These are phyloP conservation scores for Raphidocelis subcapitata DNA, from an alignment of 139 green algal species.

Conservation along the genomic window DNA sequence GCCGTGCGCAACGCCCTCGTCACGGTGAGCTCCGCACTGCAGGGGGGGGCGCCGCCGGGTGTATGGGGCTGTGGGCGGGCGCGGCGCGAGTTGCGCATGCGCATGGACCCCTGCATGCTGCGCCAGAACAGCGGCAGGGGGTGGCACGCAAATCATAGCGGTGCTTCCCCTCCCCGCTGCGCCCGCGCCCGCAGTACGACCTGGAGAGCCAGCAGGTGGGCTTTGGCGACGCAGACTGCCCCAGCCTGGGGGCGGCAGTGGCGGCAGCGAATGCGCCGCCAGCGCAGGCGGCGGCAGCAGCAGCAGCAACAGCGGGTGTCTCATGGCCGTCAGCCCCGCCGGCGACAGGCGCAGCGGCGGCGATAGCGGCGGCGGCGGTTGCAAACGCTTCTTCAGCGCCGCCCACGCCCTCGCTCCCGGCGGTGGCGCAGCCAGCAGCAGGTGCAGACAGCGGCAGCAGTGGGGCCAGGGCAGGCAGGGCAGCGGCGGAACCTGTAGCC, in stretches of 20 bases:
- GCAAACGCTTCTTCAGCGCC: too few species aligned
- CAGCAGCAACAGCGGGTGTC: neutral
- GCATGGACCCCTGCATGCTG: neutral
- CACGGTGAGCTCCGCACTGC: constrained; percentile 37
- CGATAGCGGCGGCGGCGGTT: too few species aligned
- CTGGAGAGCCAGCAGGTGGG: neutral
- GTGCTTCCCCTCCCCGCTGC: neutral
- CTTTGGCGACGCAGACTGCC: neutral
- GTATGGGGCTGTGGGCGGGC: neutral
- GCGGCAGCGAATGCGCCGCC: neutral
- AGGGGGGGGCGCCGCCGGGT: neutral
- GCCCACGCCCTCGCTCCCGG: too few species aligned
- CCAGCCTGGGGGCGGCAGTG: neutral
- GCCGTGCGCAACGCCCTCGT: constrained; percentile 79
- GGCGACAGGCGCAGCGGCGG: too few species aligned
- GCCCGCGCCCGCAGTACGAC: neutral
- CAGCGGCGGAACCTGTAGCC: too few species aligned
- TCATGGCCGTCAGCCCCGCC: neutral
- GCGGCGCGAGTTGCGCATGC: too few species aligned
- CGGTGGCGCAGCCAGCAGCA: too few species aligned
- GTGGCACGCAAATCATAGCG: neutral
- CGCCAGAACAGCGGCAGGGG: neutral
- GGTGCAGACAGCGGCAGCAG: too few species aligned
- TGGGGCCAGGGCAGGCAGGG: too few species aligned
- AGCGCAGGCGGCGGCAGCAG: neutral